These are phyloP conservation scores for Picochlorum sp. DNA, from an alignment of 139 green algal genomes.

Conservation along the genomic window DNA sequence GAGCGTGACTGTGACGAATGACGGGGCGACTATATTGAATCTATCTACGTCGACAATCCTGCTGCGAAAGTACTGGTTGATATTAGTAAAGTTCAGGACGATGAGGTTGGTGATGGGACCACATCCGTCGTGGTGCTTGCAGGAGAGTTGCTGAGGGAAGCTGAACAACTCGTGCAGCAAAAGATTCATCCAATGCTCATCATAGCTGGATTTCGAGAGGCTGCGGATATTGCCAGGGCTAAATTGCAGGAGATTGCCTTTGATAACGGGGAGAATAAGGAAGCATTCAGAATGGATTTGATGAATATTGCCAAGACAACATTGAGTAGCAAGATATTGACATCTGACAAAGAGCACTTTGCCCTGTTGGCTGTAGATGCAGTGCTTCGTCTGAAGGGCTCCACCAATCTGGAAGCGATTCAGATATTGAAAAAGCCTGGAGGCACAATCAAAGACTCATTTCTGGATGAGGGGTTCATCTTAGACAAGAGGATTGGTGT, in stretches of 20 bases:
- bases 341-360: conserved; percentile 83
- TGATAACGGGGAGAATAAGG: conserved; percentile 40
- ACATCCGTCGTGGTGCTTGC: conserved; percentile 96
- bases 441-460: conserved; percentile 88
- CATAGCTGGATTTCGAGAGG: conserved; percentile 86
- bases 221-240: conserved; percentile 42
- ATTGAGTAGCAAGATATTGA: conserved; percentile 86
- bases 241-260: conserved; percentile 38
- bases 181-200: conserved; percentile 99
- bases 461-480: conserved; percentile 98
- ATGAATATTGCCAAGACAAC: conserved; percentile 96
- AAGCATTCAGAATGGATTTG: conserved; percentile 64
- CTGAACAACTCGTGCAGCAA: conserved; percentile 85
- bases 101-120: conserved; percentile 97
- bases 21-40: conserved; percentile 98
- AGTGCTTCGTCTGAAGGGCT: conserved; percentile 81
- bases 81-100: conserved; percentile 93
- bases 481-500: conserved; percentile 97
- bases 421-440: conserved; percentile 98
- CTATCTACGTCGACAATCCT: conserved; percentile 94
- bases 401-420: conserved; percentile 90
- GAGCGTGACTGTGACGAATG: conserved; percentile 93
- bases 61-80: conserved; percentile 94
- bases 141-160: conserved; percentile 92
- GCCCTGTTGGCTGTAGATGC: conserved; percentile 92